Conservation (phyloP, 179 eudicot species). For the Actinidia arguta region DNA sequence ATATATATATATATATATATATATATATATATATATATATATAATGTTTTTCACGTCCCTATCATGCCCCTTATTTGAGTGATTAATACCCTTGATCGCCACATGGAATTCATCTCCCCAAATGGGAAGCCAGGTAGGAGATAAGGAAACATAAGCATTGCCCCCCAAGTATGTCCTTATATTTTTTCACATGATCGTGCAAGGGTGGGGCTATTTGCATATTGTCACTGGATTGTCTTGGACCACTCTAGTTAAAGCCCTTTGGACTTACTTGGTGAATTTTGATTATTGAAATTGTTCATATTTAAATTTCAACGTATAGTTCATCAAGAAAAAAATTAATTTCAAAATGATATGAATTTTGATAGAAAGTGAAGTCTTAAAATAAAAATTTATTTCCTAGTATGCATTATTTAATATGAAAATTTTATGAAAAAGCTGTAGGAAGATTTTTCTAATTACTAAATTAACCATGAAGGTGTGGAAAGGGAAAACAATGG, state of each 20-base stretch:
- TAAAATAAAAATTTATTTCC: too few species aligned
- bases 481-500: too few species aligned
- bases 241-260: not conserved
- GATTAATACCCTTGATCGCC: constrained; percentile 10
- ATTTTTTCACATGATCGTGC: too few species aligned
- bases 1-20: not conserved
- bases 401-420: too few species aligned
- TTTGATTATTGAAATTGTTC: not conserved
- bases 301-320: too few species aligned
- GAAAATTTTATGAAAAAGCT: too few species aligned
- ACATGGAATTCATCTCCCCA: not conserved
- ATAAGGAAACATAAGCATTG: constrained; percentile 17
- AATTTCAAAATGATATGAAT: too few species aligned
- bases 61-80: constrained; percentile 10
- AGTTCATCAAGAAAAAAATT: too few species aligned
- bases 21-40: not conserved
- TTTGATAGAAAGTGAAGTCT: too few species aligned
- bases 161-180: not conserved
- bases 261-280: not conserved
- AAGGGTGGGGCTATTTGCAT: not conserved
- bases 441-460: too few species aligned
- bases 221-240: not conserved
- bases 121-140: constrained; percentile 13
- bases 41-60: not conserved
- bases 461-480: too few species aligned